These are phyloP conservation scores for Talaromyces sp. DNA, from an alignment of 2,329 filamentous ascomycete genomes.

Conservation along the genomic window DNA sequence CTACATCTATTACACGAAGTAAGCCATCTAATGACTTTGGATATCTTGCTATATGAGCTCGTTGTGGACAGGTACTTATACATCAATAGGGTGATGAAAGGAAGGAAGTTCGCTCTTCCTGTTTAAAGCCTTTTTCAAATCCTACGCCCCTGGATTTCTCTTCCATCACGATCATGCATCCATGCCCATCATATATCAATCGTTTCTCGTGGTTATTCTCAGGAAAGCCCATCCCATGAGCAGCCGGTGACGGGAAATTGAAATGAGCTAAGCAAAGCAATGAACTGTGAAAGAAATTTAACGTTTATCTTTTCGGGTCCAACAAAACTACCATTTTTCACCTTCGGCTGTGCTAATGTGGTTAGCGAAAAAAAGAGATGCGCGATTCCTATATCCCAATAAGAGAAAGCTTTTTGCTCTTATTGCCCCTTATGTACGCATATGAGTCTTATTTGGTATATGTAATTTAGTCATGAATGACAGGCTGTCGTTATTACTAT, in stretches of 20 bases:
- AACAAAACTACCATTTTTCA: not conserved
- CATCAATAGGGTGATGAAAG: constrained; percentile 63
- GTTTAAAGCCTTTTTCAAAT: constrained; percentile 52
- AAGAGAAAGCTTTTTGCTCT: not conserved
- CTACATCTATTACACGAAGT: constrained; percentile 99
- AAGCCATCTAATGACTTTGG: constrained; percentile 31
- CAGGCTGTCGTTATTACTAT: not conserved
- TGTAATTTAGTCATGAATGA: not conserved
- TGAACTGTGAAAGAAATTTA: not conserved
- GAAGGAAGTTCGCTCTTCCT: constrained; percentile 81
- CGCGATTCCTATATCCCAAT: not conserved
- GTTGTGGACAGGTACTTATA: not conserved
- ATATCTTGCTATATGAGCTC: not conserved
- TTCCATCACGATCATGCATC: not conserved
- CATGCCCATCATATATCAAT: not conserved
- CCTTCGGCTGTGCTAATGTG: too few relatives aligned
- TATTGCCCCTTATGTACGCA: not conserved
- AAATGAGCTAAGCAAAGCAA: not conserved
- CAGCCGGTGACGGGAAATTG: not conserved
- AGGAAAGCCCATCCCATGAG: not conserved
- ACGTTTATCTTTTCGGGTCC: not conserved
- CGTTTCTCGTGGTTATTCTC: not conserved
- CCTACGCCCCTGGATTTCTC: not conserved
- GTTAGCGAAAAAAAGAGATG: not conserved
- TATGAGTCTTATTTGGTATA: not conserved